Base-by-base conservation (phyloP, 2,329 filamentous ascomycete species). In the Rhytidhysteron rufulum region DNA sequence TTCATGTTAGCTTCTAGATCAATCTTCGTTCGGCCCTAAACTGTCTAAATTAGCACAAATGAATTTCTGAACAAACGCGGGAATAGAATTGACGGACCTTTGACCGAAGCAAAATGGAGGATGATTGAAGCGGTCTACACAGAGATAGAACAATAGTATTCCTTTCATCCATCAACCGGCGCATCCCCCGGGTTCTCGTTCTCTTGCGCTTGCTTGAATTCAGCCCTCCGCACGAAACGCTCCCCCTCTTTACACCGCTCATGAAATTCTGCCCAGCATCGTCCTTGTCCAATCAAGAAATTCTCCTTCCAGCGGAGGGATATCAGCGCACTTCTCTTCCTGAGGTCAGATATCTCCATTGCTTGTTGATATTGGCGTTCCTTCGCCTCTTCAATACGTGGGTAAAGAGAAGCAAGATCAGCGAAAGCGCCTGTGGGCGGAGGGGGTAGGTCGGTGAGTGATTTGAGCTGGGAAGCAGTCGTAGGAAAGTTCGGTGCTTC, bases 241-340 rank as follows among this genome's bases (percentile, higher is more conserved):
- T 93, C 87, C 6, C 80, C 76, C 44, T 73, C 70, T 62, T 79
- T 77, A 10, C 90, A 63, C 36, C 85, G 73, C 24, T 78, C 74
- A 65, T 94, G 85, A 57, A 84, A 80, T 37, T 84, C 80, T 17
- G 83, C 84, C 69, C 88, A 83, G 42, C 78, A 77, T 50, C 81
- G 78, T 0, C 83, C 83, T 50, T 79, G 80, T 9, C 77, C 75
- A 34, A 95, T 69, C 31, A 93, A 73, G 3, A 81, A 79, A 18
- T 79, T 70, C 60, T 89, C 82, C 64, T 91, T 89, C 84, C 88
- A 94, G 25, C 47, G 63, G 62, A 65, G 62, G 40, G 71, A 62
- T 9, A 69, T 34, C 34, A 63, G 50, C 63, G 81, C 86, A 67
- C 77, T 90, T 49, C 74, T 75, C 46, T 67, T 75, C 59, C 80